Evolutionary conservation across 163 green algal species (phyloP).

Genomic region (Botryococcus braunii): DNA sequence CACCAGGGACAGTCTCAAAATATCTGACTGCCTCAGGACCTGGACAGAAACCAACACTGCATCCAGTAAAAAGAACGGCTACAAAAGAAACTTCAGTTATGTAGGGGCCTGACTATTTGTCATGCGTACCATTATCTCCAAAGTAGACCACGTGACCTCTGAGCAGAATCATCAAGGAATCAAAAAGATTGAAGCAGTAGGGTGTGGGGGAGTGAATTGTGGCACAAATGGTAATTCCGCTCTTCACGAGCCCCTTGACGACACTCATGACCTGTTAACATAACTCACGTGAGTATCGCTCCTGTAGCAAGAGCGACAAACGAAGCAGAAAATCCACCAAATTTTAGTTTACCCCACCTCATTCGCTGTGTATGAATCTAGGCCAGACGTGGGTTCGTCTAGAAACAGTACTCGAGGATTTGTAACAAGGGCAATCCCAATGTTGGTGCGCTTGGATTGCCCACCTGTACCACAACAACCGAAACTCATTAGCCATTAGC

Average conservation of each 20-base stretch:
- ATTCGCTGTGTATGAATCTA: conserved; percentile 69
- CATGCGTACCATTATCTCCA: conserved; percentile 28
- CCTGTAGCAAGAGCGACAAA: background rate
- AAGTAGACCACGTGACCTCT: conserved; percentile 62
- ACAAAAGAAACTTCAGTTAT: no score
- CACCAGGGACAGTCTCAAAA: conserved; percentile 9
- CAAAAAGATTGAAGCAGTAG: conserved; percentile 67
- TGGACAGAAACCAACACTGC: conserved; percentile 3
- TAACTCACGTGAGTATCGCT: background rate
- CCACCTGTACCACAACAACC: conserved; percentile 1
- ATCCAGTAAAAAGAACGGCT: no score
- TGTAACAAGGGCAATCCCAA: conserved; percentile 54
- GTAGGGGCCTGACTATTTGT: no score
- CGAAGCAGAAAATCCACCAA: background rate
- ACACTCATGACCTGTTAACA: conserved; percentile 49
- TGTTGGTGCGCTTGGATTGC: conserved; percentile 43
- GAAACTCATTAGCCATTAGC: background rate
- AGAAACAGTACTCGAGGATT: conserved; percentile 59
- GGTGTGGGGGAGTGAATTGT: conserved; percentile 78
- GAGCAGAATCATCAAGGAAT: conserved; percentile 70
- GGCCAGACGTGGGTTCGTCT: conserved; percentile 59
- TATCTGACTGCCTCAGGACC: conserved; percentile 7
- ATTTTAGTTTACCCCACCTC: conserved; percentile 23
- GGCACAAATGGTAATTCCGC: conserved; percentile 63
- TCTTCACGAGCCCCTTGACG: conserved; percentile 49